phyloP scores from a whole-genome alignment of 805 yeast species.

The Suhomyces vadensis region DNA sequence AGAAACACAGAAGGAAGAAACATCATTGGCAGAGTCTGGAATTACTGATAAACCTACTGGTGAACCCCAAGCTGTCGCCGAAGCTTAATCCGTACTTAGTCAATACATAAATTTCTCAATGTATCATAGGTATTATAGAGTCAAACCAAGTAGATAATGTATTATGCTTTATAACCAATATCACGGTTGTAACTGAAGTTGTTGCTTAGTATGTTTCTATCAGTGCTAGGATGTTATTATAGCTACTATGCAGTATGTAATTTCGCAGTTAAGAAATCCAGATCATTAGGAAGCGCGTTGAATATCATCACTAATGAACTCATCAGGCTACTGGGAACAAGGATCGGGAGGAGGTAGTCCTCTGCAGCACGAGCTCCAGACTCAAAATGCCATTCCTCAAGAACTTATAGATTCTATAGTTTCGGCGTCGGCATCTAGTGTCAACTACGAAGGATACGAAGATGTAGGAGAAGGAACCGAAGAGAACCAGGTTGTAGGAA shows the following conservation, averaged over 20 bases:
- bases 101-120: no score
- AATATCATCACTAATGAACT: slow-evolving; percentile 21
- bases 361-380: slow-evolving; percentile 26
- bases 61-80: no score
- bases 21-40: no score
- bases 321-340: slow-evolving; percentile 31
- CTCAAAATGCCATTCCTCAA: slow-evolving; percentile 30
- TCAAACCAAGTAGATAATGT: no score
- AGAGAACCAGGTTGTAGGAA: slow-evolving; percentile 14
- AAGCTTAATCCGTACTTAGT: no score
- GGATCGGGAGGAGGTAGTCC: slow-evolving; percentile 11
- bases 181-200: no score
- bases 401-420: slow-evolving; percentile 33
- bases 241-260: neutral
- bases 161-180: no score
- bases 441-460: slow-evolving; percentile 8
- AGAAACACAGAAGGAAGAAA: neutral
- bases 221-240: no score
- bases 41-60: no score
- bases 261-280: neutral
- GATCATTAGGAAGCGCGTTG: neutral
- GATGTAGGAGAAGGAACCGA: slow-evolving; percentile 3
- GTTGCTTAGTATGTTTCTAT: no score
- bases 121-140: no score
- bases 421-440: slow-evolving; percentile 9